A percentile compares a stretch with the other conserved stretches of the same genome.
phyloP scores from a whole-genome alignment of 371 early-diverging fungal species.

The Phascolomyces articulosus region DNA sequence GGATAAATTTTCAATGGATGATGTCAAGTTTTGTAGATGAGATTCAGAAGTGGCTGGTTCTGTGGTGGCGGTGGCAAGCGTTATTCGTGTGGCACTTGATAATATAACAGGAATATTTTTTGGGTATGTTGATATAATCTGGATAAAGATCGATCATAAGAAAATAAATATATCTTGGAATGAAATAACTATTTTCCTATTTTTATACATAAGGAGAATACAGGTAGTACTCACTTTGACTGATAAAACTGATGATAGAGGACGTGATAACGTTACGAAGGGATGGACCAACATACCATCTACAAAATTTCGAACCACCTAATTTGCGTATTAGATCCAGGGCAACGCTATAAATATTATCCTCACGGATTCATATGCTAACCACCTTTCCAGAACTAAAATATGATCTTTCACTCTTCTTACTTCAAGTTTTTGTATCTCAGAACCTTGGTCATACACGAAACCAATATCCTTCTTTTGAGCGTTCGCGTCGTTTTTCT shows the following conservation, averaged over 20 bases:
- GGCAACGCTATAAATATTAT: neutral
- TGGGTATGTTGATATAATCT: slow-evolving; percentile 38
- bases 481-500: slow-evolving; percentile 15
- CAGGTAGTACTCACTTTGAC: slow-evolving; percentile 11
- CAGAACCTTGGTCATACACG: slow-evolving; percentile 23
- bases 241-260: neutral
- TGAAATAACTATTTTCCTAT: too few relatives aligned
- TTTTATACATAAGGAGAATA: too few relatives aligned
- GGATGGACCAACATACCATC: slow-evolving; percentile 18
- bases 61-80: slow-evolving; percentile 4
- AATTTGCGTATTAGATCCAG: neutral
- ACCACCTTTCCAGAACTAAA: too few relatives aligned
- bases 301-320: slow-evolving; percentile 20
- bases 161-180: too few relatives aligned
- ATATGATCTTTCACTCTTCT: neutral
- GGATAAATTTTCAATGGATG: slow-evolving; percentile 10
- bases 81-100: slow-evolving; percentile 28
- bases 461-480: slow-evolving; percentile 33
- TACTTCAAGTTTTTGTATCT: slow-evolving; percentile 28
- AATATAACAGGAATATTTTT: slow-evolving; percentile 25
- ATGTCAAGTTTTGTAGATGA: neutral
- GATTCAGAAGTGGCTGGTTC: neutral
- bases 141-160: too few relatives aligned
- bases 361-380: too few relatives aligned
- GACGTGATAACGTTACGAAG: neutral